phyloP scores from a whole-genome alignment of 768 basidiomycete genomes.

The Trametes coccinea region DNA sequence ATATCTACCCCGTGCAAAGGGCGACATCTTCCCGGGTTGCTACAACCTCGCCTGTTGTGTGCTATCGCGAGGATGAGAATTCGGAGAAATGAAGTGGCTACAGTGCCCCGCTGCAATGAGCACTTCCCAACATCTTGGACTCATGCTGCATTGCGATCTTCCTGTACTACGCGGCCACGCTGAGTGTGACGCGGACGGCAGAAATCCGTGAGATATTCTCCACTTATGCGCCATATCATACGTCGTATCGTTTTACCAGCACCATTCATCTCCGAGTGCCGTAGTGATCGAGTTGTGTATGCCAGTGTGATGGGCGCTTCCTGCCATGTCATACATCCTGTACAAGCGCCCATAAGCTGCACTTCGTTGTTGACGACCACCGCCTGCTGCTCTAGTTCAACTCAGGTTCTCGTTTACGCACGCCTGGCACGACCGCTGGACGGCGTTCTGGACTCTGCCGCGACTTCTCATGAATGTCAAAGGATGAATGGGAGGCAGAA shows the following conservation, averaged over 20 bases:
- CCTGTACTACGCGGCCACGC: too few species aligned
- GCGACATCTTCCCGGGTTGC: too few species aligned
- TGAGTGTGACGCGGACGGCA: too few species aligned
- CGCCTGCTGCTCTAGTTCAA: background rate
- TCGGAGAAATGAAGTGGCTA: too few species aligned
- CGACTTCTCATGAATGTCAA: constrained; percentile 30
- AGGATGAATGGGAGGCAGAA: constrained; percentile 46
- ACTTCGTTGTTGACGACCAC: background rate
- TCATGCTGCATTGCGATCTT: too few species aligned
- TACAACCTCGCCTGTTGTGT: too few species aligned
- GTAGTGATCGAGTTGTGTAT: constrained; percentile 1
- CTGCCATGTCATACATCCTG: background rate
- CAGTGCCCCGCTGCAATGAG: too few species aligned
- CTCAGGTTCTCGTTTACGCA: background rate
- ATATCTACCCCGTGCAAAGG: background rate
- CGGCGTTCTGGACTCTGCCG: constrained; percentile 13
- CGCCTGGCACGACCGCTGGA: constrained; percentile 19
- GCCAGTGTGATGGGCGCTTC: constrained; percentile 3
- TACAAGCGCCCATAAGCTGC: constrained; percentile 3
- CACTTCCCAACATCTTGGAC: too few species aligned
- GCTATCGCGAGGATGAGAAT: too few species aligned
- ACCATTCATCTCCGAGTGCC: background rate
- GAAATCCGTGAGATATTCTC: too few species aligned
- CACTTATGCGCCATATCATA: too few species aligned
- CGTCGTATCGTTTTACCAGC: too few species aligned